Base-by-base conservation (phyloP, 129 eudicot species). In the Artemisia annua region DNA sequence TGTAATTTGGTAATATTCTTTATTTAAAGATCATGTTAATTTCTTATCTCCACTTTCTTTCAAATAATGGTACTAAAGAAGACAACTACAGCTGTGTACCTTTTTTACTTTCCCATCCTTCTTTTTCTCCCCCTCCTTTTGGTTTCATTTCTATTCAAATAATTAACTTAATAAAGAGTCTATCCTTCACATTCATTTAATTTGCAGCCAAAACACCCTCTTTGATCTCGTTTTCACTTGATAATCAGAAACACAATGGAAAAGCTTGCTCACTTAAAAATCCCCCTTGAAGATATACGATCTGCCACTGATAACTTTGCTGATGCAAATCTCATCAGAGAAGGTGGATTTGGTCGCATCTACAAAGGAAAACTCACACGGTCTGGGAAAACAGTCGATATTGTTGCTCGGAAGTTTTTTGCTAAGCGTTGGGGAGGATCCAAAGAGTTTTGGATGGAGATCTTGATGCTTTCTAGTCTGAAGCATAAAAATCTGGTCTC, bases 401-500 rank as follows among this genome's bases (percentile, higher is more conserved):
- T 54, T 15, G 7, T 2, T 19, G 59, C 20, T 0, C 1, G 19
- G 15, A 15, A 9, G 59, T 7, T 54, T 1, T 1, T 3, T 54
- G 2, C 2, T 54, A 2, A 1, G 0, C 0, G 1, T 54, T 2
- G 18, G 18, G 4, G 0, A 54, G 8, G 20, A n/a, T 0, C 10
- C 59, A 15, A 11, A 14, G 59, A 35, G 43, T 35, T 35, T 35
- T 35, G 43, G 43, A 35, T 6, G 8, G 43, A 35, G 43, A 35
- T 35, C 0, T 35, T 5, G 0, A 0, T 35, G 43, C 43, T 35
- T 35, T 35, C 7, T 35, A 35, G 43, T 35, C 43, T 35, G 0
- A 54, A 54, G 59, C 59, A 54, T 54, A 2, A 54, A 54, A 54
- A 54, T 54, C 59, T 54, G 17, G 59, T 54, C 59, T 54, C 59